Evolutionary conservation across 805 yeast genomes (phyloP), one percentile per base, ranked within the genome.

Genomic region (Candida qinlingensis): DNA sequence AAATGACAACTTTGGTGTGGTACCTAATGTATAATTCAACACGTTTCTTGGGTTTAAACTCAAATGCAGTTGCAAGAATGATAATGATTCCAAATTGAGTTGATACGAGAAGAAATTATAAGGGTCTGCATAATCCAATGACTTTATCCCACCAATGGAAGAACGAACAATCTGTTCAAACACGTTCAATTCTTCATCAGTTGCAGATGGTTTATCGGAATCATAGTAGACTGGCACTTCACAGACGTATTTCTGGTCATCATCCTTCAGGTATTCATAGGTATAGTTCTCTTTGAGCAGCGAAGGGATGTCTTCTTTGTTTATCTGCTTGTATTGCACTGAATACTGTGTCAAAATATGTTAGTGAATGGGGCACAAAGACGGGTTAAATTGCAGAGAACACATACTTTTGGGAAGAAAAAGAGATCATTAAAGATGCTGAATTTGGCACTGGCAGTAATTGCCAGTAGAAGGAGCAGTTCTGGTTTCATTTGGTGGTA

Each of bases 381-480:
- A 13, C 7, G 19, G 31, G 6, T 10, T 26, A 12, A 26, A 12
- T 2, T 4, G 37, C 19, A 11, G 19, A 9, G 28, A 10, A 7
- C 9, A 43, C 58, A 7, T 39, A 59, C 63, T 38, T 58, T 59
- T 33, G 64, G 62, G 12, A 54, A 44, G 4, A 49, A 28, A 19
- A 50, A 54, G 9, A 56, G 8, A 39, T 59, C 64, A 1, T 58
- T 60, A 37, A 44, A 49, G 3, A 51, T 50, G 12, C 51, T 50
- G 49, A 59, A 59, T 10, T 36, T 43, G 11, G 45, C 41, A 4
- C 33, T 8, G 8, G 13, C 41, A 10, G 40, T 35, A 8, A 39
- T 11, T 10, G 36, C 13, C 35, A 37, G 10, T 7, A 31, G 28
- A 12, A 13, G 13, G 33, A 47, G 41, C 9, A 38, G 19, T 4